These are phyloP conservation scores for Podospora anserina DNA, from an alignment of 495 filamentous ascomycete genomes.

Conservation along the genomic window DNA sequence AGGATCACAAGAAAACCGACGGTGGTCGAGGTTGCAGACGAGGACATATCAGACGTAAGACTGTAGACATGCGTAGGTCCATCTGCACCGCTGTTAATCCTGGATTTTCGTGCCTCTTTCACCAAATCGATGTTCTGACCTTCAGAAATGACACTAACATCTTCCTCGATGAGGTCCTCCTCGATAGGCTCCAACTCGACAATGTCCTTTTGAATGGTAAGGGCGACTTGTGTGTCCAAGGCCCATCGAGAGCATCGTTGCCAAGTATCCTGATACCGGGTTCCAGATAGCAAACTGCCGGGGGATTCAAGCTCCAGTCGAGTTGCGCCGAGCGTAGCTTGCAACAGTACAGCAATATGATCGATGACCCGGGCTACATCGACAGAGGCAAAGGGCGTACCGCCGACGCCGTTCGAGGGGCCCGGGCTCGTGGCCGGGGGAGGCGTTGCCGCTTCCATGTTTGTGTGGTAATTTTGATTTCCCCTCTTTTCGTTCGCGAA, in stretches of 20 bases:
- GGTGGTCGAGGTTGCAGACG: conserved; percentile 60
- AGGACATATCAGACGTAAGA: conserved; percentile 76
- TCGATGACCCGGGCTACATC: conserved; percentile 62
- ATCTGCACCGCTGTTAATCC: conserved; percentile 26
- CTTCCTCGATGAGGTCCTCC: conserved; percentile 29
- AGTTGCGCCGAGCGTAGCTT: conserved; percentile 80
- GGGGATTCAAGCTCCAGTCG: conserved; percentile 71
- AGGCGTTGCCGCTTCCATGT: conserved; percentile 49
- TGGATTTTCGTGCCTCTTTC: neutral
- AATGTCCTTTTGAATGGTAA: conserved; percentile 84
- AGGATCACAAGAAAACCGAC: conserved; percentile 82
- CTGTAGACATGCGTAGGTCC: conserved; percentile 62
- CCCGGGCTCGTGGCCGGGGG: conserved; percentile 40
- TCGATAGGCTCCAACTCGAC: conserved; percentile 42
- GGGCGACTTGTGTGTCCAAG: conserved; percentile 74
- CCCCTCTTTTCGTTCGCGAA: neutral
- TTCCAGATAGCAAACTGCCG: conserved; percentile 77
- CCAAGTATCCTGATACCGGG: conserved; percentile 69
- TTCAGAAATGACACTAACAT: neutral
- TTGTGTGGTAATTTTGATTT: conserved; percentile 14
- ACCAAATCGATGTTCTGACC: neutral
- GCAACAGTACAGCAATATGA: conserved; percentile 73
- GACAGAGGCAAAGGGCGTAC: conserved; percentile 44
- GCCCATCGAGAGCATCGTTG: conserved; percentile 87
- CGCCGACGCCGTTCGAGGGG: conserved; percentile 40